phyloP scores from a whole-genome alignment of 768 basidiomycete species.

The Nevesoporus exiguus region DNA sequence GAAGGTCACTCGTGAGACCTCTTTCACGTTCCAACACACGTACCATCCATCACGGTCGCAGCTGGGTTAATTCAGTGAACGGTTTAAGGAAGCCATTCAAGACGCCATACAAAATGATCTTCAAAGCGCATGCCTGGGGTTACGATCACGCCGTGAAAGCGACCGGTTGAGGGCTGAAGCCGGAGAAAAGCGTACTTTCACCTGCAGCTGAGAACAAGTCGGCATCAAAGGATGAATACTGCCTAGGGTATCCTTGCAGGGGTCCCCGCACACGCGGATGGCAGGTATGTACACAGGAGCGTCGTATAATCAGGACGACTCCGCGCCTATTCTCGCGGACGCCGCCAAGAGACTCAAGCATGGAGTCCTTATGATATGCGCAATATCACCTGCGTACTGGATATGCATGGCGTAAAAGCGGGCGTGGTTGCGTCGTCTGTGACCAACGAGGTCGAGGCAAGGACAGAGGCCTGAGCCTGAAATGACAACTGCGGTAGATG shows the following conservation, averaged over 20 bases:
- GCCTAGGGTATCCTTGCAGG: no score
- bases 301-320: neutral
- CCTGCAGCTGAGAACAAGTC: neutral
- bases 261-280: no score
- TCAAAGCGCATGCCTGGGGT: constrained; percentile 50
- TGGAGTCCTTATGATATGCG: constrained; percentile 44
- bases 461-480: neutral
- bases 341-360: constrained; percentile 50
- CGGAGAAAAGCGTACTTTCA: neutral
- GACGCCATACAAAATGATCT: constrained; percentile 51
- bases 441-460: neutral
- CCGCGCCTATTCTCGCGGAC: constrained; percentile 35
- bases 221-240: neutral
- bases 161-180: neutral
- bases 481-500: neutral
- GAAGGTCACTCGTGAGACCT: neutral
- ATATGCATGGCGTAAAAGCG: constrained; percentile 33
- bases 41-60: neutral
- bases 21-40: neutral
- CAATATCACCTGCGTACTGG: constrained; percentile 49
- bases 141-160: constrained; percentile 10
- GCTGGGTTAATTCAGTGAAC: constrained; percentile 28
- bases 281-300: constrained; percentile 20
- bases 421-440: constrained; percentile 35
- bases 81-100: constrained; percentile 41